A percentile compares a stretch with the other conserved stretches of the same genome.
phyloP scores from a whole-genome alignment of 257 asterid species.

The Apocynum venetum region DNA sequence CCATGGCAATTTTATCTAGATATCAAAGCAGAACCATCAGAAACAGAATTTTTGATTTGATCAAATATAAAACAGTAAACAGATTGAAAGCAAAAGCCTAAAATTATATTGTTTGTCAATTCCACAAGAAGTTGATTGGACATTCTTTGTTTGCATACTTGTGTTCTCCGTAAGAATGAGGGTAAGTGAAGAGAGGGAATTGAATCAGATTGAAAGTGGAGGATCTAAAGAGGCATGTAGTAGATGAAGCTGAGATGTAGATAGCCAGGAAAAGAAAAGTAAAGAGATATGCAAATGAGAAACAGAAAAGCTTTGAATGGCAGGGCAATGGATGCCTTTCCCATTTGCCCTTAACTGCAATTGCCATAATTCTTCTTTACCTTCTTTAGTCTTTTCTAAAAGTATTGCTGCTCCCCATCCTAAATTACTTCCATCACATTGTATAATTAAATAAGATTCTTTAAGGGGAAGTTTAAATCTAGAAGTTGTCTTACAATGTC shows the following conservation, averaged over 20 bases:
- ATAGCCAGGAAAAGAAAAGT: conserved; percentile 50
- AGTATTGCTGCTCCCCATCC: too few species aligned
- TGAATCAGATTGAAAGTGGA: conserved; percentile 75
- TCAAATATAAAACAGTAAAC: neutral
- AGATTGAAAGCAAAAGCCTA: neutral
- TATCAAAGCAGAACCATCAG: conserved; percentile 10
- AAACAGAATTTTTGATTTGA: neutral
- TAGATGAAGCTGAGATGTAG: conserved; percentile 46
- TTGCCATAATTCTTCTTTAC: neutral
- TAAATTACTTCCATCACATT: too few species aligned
- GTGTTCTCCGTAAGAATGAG: conserved; percentile 89
- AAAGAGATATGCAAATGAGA: conserved; percentile 67
- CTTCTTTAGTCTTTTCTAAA: too few species aligned
- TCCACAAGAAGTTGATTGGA: neutral
- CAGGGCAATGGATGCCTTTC: conserved; percentile 49
- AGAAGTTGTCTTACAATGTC: too few species aligned
- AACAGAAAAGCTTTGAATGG: conserved; percentile 69
- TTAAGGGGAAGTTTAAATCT: too few species aligned
- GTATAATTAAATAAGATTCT: too few species aligned
- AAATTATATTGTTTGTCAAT: neutral
- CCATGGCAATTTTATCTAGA: conserved; percentile 61
- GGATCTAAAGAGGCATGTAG: conserved; percentile 62
- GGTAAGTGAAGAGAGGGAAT: conserved; percentile 58
- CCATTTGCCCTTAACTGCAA: conserved; percentile 3
- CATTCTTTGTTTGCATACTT: conserved; percentile 40